These are phyloP conservation scores for Sherardia arvensis DNA, from an alignment of 257 asterid genomes.

Conservation along the genomic window DNA sequence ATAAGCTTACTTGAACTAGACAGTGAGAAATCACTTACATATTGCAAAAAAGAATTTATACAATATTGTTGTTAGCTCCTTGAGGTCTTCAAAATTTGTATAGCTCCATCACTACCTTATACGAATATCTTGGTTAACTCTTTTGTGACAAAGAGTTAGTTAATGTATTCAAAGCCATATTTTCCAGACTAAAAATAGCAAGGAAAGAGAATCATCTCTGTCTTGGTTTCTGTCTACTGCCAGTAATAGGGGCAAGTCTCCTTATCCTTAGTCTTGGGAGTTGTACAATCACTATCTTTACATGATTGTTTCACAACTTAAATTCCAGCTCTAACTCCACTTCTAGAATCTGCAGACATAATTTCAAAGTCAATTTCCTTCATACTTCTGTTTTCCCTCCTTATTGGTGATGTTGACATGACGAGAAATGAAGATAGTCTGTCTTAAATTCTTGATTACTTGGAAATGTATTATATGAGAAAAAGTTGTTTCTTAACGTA, in stretches of 20 bases:
- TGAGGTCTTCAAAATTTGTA: too few species aligned
- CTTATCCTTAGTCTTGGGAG: background rate
- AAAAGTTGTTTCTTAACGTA: background rate
- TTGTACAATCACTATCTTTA: background rate
- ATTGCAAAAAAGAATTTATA: too few species aligned
- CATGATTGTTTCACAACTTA: background rate
- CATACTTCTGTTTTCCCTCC: background rate
- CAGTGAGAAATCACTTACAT: too few species aligned
- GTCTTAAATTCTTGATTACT: background rate
- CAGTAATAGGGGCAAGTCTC: too few species aligned
- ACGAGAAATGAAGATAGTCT: background rate
- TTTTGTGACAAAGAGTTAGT: too few species aligned
- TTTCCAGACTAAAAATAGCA: background rate
- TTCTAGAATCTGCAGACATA: background rate
- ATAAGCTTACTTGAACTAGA: too few species aligned
- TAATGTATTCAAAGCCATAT: too few species aligned
- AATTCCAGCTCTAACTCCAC: background rate
- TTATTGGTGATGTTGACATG: too few species aligned
- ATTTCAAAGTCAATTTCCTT: background rate
- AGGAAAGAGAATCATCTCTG: background rate
- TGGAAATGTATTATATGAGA: slow-evolving; percentile 3
- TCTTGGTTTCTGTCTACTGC: too few species aligned
- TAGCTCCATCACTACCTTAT: too few species aligned
- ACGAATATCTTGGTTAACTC: too few species aligned
- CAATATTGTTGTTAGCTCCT: too few species aligned